Evolutionary conservation across 441 rosid species (phyloP), one percentile per base, ranked within the genome.

Genomic region (Gossypium schwendimanii): DNA sequence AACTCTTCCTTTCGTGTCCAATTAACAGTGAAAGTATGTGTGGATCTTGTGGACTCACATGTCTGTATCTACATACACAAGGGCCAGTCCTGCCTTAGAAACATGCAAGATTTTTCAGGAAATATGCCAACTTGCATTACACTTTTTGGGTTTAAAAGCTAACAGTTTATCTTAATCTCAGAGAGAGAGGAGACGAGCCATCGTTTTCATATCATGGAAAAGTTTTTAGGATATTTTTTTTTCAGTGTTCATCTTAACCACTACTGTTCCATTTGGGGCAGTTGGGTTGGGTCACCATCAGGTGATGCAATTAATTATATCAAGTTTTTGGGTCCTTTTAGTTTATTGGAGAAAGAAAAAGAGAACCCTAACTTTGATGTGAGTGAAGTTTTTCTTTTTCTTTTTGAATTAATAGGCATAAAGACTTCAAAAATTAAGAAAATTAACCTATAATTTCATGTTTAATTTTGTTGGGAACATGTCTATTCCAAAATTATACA

Each of bases 41-140:
- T 80, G 91, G 87, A 78, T 79, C 45, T 28, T 26, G 81, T 72
- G 63, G 78, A 62, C 26, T 82, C 76, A 76, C 79, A 49, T 45
- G 86, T 87, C 83, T 74, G 15, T 63, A 74, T 23, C 57, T 11
- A 5, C 50, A 63, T 64, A 9, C 23, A 50, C 2, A 9, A 6
- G 15, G 10, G 24, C 81, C 83, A 78, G 65, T n/a, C 15, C 33
- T 41, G 57, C n/a, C 44, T 24, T 66, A 4, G 20, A 28, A 67
- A 76, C 53, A 44, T 80, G 76, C 81, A 70, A 63, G 81, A 77
- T 64, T 76, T 83, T 76, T 80, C 78, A 39, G 28, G 80, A 68
- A 31, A 17, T 33, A 39, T 50, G 28, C 28, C 71, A 31, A 68
- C 71, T 52, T 28, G 28, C 8, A 2, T 68, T 17, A 3, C 0